Conservation (phyloP, 1,284 basidiomycete genomes). For the Rhodotorula glutinis region DNA sequence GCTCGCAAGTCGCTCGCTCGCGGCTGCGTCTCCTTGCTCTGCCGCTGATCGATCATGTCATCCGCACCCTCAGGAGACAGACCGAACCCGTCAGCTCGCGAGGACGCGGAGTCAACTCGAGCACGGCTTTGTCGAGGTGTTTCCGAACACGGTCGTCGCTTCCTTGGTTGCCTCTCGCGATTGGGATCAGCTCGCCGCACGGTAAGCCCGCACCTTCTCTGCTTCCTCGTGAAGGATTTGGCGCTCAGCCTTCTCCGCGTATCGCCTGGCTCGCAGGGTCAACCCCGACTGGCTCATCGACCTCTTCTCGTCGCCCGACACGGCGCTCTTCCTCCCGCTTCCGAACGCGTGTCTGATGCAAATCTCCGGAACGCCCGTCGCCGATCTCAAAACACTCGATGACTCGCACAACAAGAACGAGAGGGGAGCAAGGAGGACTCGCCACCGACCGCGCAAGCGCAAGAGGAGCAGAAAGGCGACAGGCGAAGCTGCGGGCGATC, state of each 20-base stretch:
- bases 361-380: slow-evolving; percentile 66
- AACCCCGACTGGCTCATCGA: slow-evolving; percentile 69
- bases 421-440: neutral
- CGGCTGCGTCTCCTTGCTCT: neutral
- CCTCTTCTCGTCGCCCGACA: slow-evolving; percentile 59
- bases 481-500: neutral
- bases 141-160: slow-evolving; percentile 70
- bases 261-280: slow-evolving; percentile 54
- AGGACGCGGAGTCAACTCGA: neutral
- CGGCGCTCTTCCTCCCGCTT: slow-evolving; percentile 67
- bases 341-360: slow-evolving; percentile 78
- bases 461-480: slow-evolving; percentile 2
- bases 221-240: no score
- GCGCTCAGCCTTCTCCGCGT: neutral
- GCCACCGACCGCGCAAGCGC: slow-evolving; percentile 3
- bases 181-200: slow-evolving; percentile 64
- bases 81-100: neutral
- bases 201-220: slow-evolving; percentile 51
- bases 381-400: slow-evolving; percentile 51
- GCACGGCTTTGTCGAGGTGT: slow-evolving; percentile 46
- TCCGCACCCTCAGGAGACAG: neutral
- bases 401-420: neutral
- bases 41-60: neutral
- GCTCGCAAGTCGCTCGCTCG: slow-evolving; percentile 48
- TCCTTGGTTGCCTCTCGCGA: slow-evolving; percentile 59